A percentile compares a stretch with the other conserved stretches of the same genome.
Conservation (phyloP, 768 basidiomycete species). For the Podaxis sp. region DNA sequence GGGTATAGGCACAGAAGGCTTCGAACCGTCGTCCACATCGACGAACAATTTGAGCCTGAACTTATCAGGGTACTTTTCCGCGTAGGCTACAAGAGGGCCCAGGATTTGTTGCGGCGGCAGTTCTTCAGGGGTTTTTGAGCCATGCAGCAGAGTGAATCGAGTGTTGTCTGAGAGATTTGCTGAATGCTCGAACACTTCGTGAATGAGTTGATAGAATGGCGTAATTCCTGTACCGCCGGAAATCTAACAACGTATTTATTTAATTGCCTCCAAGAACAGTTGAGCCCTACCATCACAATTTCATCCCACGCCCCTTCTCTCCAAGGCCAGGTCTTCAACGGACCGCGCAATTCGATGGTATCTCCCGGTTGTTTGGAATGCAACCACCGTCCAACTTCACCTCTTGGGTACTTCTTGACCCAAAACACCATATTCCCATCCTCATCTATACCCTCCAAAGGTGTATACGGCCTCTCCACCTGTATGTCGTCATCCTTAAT, state of each 20-base stretch:
- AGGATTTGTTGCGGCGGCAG: slow-evolving; percentile 70
- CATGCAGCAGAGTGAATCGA: slow-evolving; percentile 73
- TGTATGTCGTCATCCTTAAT: slow-evolving; percentile 89
- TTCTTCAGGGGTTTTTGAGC: slow-evolving; percentile 58
- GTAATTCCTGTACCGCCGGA: slow-evolving; percentile 89
- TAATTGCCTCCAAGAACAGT: background rate
- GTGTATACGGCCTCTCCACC: slow-evolving; percentile 85
- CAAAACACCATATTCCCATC: slow-evolving; percentile 72
- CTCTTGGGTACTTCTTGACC: slow-evolving; percentile 77
- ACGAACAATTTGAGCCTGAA: slow-evolving; percentile 66
- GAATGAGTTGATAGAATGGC: slow-evolving; percentile 79
- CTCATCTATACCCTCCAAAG: slow-evolving; percentile 67
- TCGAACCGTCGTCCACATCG: slow-evolving; percentile 41
- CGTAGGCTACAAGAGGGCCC: slow-evolving; percentile 47
- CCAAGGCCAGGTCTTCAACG: slow-evolving; percentile 67
- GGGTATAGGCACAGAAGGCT: slow-evolving; percentile 20
- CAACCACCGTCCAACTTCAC: slow-evolving; percentile 84
- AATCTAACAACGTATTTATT: slow-evolving; percentile 45
- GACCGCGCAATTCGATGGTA: slow-evolving; percentile 73
- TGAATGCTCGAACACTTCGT: slow-evolving; percentile 46
- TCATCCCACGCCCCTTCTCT: slow-evolving; percentile 67
- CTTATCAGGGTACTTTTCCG: slow-evolving; percentile 50
- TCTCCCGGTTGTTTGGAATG: slow-evolving; percentile 70
- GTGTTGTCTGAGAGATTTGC: slow-evolving; percentile 33
- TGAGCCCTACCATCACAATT: slow-evolving; percentile 63